Evolutionary conservation across 2,329 filamentous ascomycete species (phyloP), one percentile per base, ranked within the genome.

Genomic region (Calonectria pauciramosa): DNA sequence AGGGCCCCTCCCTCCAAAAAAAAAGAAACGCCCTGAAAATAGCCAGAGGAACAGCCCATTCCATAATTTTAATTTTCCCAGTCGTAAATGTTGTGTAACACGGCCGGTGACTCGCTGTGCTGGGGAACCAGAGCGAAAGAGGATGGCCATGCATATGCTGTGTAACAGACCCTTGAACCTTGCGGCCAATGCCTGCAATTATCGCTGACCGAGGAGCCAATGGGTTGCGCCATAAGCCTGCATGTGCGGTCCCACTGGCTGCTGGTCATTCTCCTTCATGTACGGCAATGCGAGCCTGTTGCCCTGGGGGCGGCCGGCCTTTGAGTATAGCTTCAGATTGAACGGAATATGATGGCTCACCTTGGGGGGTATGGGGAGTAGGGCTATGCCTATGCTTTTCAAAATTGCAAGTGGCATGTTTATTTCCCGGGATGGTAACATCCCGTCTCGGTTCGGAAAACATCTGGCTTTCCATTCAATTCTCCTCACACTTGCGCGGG

Each of bases 81-180:
- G 38, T 72, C 60, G 32, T 34, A 56, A 67, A 63, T 70, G 78
- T 54, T 67, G 78, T 80, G 75, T 59, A 68, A 80, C 77, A 63
- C 47, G 26, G 71, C 77, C 78, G 78, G 78, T 80, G 70, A 79
- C 66, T 67, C 54, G 44, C 30, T 36, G 44, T 30, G 59, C 54
- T 10, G 28, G 64, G 41, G 63, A 54, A 44, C 69, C 38, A 56
- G 59, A 63, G 49, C 49, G n/a, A 68, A 68, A 63, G 63, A 54
- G 20, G 71, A 65, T 14, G 41, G 52, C 32, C 69, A 28, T 72
- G 70, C 78, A 76, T 73, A 79, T 78, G 75, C 59, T 44, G 76
- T 79, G 67, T 20, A 47, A 68, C 47, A 67, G 72, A 60, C 59
- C 60, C 26, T 44, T 51, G 49, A 64, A 70, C 72, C 30, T 70